Evolutionary conservation across 2,329 filamentous ascomycete genomes (phyloP).

Genomic region (Mycogone perniciosa): DNA sequence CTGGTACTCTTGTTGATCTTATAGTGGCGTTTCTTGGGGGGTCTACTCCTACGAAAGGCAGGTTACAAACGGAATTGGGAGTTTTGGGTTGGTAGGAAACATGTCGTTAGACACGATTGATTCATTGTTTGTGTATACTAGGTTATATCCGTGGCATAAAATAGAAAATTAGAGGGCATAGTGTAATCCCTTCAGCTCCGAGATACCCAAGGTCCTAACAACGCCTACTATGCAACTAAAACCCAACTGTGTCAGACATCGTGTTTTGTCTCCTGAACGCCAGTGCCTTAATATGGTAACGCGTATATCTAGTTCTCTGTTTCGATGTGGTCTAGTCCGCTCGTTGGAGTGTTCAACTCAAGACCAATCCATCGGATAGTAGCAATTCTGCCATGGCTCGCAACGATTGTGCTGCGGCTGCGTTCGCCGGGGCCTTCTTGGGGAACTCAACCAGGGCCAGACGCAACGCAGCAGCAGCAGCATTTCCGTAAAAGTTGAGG

Average conservation of each 20-base stretch:
- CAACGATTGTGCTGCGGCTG: conserved; percentile 45
- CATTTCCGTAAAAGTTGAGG: conserved; percentile 72
- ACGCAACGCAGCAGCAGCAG: conserved; percentile 64
- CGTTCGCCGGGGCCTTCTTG: conserved; percentile 40
- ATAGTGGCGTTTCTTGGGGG: conserved; percentile 24
- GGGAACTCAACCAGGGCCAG: conserved; percentile 72
- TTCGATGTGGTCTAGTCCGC: background rate
- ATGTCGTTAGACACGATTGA: background rate
- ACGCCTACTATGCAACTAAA: conserved; percentile 1
- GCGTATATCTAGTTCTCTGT: conserved; percentile 2
- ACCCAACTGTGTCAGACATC: background rate
- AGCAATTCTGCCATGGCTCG: conserved; percentile 48
- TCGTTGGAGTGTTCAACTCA: conserved; percentile 26
- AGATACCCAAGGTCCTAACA: conserved; percentile 3
- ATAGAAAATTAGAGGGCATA: background rate
- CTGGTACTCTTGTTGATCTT: conserved; percentile 69
- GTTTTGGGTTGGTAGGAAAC: background rate
- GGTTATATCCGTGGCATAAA: background rate
- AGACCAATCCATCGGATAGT: conserved; percentile 41
- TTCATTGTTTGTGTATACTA: background rate
- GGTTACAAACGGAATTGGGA: background rate
- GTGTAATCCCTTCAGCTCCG: background rate
- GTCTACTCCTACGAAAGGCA: background rate
- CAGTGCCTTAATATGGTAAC: conserved; percentile 6
- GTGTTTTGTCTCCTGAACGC: conserved; percentile 8